Evolutionary conservation across 768 basidiomycete genomes (phyloP).

Genomic region (Pholiota molesta): DNA sequence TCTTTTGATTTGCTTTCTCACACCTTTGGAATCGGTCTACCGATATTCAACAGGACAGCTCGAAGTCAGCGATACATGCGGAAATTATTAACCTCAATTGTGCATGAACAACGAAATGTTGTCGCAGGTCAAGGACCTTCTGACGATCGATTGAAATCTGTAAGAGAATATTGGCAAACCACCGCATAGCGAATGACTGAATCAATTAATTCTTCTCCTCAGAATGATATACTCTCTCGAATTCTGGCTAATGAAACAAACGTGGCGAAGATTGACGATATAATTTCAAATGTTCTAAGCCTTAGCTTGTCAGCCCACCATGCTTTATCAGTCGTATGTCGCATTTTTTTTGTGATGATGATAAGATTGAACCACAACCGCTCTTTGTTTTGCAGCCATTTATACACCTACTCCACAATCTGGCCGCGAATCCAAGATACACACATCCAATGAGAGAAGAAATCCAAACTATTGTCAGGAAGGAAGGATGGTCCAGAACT

Average conservation of each 20-base stretch:
- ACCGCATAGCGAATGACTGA: not conserved
- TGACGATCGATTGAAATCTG: not conserved
- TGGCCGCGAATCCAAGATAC: not conserved
- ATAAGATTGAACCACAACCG: no score
- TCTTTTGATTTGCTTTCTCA: not conserved
- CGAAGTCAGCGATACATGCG: not conserved
- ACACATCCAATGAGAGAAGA: not conserved
- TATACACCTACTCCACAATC: not conserved
- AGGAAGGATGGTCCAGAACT: constrained; percentile 24
- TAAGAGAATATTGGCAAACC: not conserved
- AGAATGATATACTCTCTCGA: not conserved
- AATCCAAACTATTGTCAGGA: not conserved
- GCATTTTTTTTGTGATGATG: not conserved
- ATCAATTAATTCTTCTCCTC: no score
- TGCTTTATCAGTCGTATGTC: not conserved
- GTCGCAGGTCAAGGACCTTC: not conserved
- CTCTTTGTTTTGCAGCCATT: not conserved
- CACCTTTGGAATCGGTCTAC: not conserved
- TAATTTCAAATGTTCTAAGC: not conserved
- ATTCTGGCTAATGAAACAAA: not conserved
- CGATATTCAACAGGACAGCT: not conserved
- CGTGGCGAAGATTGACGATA: not conserved
- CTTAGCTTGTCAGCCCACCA: not conserved
- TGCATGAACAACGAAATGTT: not conserved
- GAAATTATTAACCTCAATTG: not conserved